Conservation (phyloP, 2,329 filamentous ascomycete species). For the Xylariaceae sp. region DNA sequence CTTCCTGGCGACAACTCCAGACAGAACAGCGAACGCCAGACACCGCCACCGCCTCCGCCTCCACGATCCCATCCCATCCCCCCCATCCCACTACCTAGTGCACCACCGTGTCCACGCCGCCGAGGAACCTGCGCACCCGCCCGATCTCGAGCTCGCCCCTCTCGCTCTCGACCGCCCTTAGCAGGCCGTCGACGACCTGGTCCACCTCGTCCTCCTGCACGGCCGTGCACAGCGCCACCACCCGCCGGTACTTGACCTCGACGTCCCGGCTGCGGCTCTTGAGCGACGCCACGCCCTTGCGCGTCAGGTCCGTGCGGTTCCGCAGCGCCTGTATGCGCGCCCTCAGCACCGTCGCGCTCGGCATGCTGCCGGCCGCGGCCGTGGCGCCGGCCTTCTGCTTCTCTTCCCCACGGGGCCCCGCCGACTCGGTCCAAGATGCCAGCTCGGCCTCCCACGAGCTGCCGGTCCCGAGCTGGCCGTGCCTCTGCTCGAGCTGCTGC, state of each 20-base stretch:
- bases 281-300: constrained; percentile 60
- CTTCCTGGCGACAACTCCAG: no score
- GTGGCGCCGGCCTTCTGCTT: constrained; percentile 24
- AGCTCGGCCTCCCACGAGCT: constrained; percentile 49
- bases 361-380: constrained; percentile 40
- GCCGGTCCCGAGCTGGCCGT: constrained; percentile 36
- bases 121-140: constrained; percentile 69
- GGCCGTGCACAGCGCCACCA: constrained; percentile 80
- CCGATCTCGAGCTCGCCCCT: constrained; percentile 66
- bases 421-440: constrained; percentile 33
- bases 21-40: no score
- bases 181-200: constrained; percentile 66
- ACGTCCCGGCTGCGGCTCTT: constrained; percentile 75
- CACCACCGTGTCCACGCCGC: constrained; percentile 63
- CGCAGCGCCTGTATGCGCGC: constrained; percentile 65
- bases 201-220: constrained; percentile 76
- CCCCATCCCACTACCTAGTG: no score
- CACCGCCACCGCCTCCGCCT: no score
- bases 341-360: constrained; percentile 53
- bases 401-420: no score
- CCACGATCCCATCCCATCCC: no score
- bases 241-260: constrained; percentile 79
- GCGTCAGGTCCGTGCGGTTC: constrained; percentile 58
- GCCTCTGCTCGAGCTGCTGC: constrained; percentile 36
- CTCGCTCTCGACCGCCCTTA: constrained; percentile 87